phyloP scores from a whole-genome alignment of 805 yeast species.

The Lachancea kluyveri region DNA sequence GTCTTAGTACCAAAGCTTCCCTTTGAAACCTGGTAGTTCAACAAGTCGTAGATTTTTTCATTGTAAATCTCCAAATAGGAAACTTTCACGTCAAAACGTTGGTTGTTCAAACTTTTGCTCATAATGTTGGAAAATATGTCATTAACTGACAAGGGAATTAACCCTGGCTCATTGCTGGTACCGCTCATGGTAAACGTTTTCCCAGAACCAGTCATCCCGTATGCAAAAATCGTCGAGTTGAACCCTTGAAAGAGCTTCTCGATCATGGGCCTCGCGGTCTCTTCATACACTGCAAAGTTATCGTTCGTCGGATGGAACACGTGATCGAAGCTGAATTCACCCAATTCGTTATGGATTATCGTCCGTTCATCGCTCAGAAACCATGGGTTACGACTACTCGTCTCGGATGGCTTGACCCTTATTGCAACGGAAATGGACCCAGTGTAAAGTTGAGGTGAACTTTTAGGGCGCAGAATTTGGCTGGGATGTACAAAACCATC shows the following conservation, averaged over 20 bases:
- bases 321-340: slow-evolving; percentile 69
- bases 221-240: slow-evolving; percentile 87
- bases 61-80: slow-evolving; percentile 85
- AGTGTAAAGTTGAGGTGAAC: slow-evolving; percentile 36
- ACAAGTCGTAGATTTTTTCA: slow-evolving; percentile 76
- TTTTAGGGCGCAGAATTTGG: slow-evolving; percentile 1
- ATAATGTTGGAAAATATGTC: slow-evolving; percentile 40
- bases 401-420: slow-evolving; percentile 60
- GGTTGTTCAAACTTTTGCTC: slow-evolving; percentile 17
- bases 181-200: slow-evolving; percentile 88
- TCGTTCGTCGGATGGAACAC: slow-evolving; percentile 56
- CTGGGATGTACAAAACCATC: slow-evolving; percentile 4
- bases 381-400: slow-evolving; percentile 29
- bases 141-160: slow-evolving; percentile 61
- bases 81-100: slow-evolving; percentile 44
- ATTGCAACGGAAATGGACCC: slow-evolving; percentile 75
- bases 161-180: slow-evolving; percentile 52
- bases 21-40: slow-evolving; percentile 30
- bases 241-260: slow-evolving; percentile 61
- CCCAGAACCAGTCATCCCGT: slow-evolving; percentile 93
- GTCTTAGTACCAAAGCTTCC: neutral
- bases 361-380: slow-evolving; percentile 22
- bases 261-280: slow-evolving; percentile 47
- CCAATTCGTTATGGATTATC: slow-evolving; percentile 52
- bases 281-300: slow-evolving; percentile 57